phyloP scores from a whole-genome alignment of 1,284 basidiomycete genomes.

The Marasmius oreades region DNA sequence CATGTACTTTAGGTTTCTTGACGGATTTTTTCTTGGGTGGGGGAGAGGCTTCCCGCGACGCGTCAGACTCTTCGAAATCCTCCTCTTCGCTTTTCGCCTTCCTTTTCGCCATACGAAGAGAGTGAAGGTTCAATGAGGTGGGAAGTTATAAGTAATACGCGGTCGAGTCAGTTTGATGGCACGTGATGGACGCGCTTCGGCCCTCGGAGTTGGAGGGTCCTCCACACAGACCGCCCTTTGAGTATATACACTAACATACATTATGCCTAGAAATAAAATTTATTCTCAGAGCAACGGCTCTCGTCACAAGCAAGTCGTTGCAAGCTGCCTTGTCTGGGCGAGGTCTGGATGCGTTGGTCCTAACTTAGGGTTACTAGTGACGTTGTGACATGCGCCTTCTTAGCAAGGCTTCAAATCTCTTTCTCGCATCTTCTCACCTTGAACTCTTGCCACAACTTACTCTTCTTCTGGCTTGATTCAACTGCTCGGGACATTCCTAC shows the following conservation, averaged over 20 bases:
- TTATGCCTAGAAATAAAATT: no score
- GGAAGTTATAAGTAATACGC: neutral
- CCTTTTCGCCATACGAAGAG: neutral
- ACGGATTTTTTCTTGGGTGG: constrained; percentile 9
- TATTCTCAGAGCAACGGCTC: no score
- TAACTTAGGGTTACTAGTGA: neutral
- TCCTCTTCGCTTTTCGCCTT: neutral
- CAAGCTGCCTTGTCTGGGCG: no score
- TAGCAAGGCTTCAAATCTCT: neutral
- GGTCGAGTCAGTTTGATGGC: neutral
- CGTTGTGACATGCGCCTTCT: neutral
- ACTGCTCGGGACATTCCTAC: constrained; percentile 28
- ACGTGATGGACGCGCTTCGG: neutral
- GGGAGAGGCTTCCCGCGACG: constrained; percentile 8
- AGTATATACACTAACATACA: no score
- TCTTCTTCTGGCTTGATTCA: constrained; percentile 3
- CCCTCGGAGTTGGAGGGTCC: no score
- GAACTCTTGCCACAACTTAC: neutral
- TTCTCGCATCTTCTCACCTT: neutral
- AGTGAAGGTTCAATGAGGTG: no score
- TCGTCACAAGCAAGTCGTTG: no score
- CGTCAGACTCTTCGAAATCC: constrained; percentile 2
- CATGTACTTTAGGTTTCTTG: constrained; percentile 16
- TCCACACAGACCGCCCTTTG: no score
- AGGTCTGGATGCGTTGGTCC: no score